Evolutionary conservation across 1,139 yeast species (phyloP), one percentile per base, ranked within the genome.

Genomic region (Sugiyamaella sp.): DNA sequence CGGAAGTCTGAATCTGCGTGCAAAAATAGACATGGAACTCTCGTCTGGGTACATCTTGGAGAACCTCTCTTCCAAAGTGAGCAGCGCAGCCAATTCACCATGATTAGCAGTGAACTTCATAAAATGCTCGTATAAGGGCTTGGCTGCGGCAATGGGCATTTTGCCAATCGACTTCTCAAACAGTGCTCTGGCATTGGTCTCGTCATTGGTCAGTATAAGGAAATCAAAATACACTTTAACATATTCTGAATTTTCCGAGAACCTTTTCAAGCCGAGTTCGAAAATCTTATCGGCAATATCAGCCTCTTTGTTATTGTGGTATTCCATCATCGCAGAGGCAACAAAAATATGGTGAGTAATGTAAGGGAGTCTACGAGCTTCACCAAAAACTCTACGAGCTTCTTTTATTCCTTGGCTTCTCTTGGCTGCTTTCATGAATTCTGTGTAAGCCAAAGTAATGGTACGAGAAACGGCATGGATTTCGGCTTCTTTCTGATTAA

Each of bases 251-350:
- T 62, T 63, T 10, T 63, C 66, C 17, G 75, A 67, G 65, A 80
- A 86, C 56, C 80, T 71, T 66, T 83, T 86, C 73, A 86, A 73
- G 1, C 96, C 98, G 48, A 89, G 72, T 60, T 88, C 95, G 69
- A 89, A 86, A 38, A 91, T 85, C 66, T 85, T 85, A 51, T 80
- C 75, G 0, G 97, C 93, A 40, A 87, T 83, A 52, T 82, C 85
- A 49, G 79, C 75, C 59, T 86, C 80, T 45, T 71, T 71, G 57
- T 72, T 75, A 43, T 85, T 80, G 63, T 84, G 84, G 63, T 82
- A 84, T 67, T 93, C 99, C 75, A 91, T 77, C 66, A 83, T 76
- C 0, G 97, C 96, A 63, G 89, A 86, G 52, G 89, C 95, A 24
- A 85, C 84, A 68, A 80, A 93, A 29, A 93, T 79, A 60, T 88